Base-by-base conservation (phyloP, 306 rosid genomes). In the Dryas alaskensis region DNA sequence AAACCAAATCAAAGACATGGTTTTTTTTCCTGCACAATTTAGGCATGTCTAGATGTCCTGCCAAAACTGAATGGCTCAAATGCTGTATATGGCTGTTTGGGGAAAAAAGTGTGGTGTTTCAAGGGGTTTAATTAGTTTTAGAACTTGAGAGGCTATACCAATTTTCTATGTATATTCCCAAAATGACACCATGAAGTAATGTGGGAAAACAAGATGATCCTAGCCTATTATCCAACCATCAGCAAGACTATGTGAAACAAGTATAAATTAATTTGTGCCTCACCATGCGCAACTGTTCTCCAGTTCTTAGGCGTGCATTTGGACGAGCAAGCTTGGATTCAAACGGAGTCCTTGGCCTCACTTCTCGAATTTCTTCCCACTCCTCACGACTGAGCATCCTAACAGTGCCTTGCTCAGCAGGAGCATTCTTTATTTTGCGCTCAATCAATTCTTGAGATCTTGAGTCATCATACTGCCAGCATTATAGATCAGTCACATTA, bases 251-350 rank as follows among this genome's bases (percentile, higher is more conserved):
- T 4, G 2, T 42, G 17, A 46, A 52, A 43, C 22, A 40, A 52
- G 55, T 16, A 19, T n/a, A 47, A 10, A 45, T 13, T 53, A 7
- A 51, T 4, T 17, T 52, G 53, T 22, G 40, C 2, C 79, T 70
- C 80, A 88, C 96, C 88, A 65, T 37, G 67, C 62, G 78, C 62
- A 90, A 5, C 46, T 76, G 80, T 68, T 84, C 90, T 46, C 88
- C 90, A 4, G 88, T 87, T 77, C 90, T 79, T 49, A 87, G 65
- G 39, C 47, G 79, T n/a, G 90, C 90, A 81, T 84, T 84, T 62
- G 88, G 86, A 70, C 90, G 86, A 47, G 90, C 90, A 40, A 87
- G 83, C 70, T 81, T 87, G 81, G 90, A 87, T 79, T 87, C 90
- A 72, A 87, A 87, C 0, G 90, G 90, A 51, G 90, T 87, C 73